Conservation (phyloP, 805 yeast genomes). For the Ogataea nonfermentans region DNA sequence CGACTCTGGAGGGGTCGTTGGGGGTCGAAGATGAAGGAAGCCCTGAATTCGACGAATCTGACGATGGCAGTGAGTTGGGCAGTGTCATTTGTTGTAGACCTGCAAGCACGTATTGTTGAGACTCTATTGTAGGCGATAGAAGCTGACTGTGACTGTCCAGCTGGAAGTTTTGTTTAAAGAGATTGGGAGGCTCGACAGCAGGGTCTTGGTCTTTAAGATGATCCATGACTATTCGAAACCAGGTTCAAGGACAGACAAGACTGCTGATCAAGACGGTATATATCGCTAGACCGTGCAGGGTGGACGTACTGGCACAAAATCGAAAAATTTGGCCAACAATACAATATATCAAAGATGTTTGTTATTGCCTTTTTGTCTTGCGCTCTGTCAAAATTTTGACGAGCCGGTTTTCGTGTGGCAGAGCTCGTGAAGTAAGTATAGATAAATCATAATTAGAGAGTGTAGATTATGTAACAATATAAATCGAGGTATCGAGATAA, state of each 20-base stretch:
- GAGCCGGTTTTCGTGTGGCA: constrained; percentile 4
- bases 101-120: constrained; percentile 19
- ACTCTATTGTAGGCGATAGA: constrained; percentile 5
- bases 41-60: constrained; percentile 6
- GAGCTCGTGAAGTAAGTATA: neutral
- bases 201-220: constrained; percentile 3
- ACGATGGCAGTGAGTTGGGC: constrained; percentile 15
- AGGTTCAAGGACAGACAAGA: neutral
- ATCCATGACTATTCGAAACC: constrained; percentile 3
- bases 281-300: neutral
- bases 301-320: constrained; percentile 6
- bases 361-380: constrained; percentile 7
- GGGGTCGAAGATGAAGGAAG: constrained; percentile 9
- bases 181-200: constrained; percentile 3
- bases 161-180: constrained; percentile 5
- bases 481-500: too few species aligned
- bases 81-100: constrained; percentile 26
- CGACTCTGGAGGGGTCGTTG: constrained; percentile 11
- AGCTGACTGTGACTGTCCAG: constrained; percentile 4
- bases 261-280: neutral
- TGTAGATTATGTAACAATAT: too few species aligned
- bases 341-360: constrained; percentile 5
- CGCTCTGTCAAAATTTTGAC: constrained; percentile 9
- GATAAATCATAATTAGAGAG: constrained; percentile 1
- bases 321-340: constrained; percentile 10